Conservation (phyloP, 768 basidiomycete species). For the Hirschioporus abietinus region DNA sequence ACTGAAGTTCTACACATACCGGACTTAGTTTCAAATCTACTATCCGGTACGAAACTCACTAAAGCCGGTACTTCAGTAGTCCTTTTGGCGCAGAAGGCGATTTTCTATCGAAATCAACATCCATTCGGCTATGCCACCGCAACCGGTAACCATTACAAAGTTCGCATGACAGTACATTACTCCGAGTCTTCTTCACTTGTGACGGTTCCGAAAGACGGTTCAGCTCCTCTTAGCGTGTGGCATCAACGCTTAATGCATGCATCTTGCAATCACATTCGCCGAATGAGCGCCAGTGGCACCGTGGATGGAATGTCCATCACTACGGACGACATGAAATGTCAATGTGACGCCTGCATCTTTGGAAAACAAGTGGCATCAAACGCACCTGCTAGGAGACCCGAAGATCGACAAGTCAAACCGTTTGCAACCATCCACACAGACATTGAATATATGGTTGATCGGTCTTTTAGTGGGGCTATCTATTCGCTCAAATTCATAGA, state of each 20-base stretch:
- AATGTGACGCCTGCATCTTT: neutral
- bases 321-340: neutral
- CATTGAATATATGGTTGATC: neutral
- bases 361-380: neutral
- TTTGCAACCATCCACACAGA: neutral
- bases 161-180: slow-evolving; percentile 18
- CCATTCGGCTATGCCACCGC: slow-evolving; percentile 6
- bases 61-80: slow-evolving; percentile 10
- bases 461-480: neutral
- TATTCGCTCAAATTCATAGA: neutral
- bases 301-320: neutral
- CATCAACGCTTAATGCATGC: neutral
- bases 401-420: neutral
- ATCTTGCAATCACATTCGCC: neutral
- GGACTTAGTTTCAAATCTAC: slow-evolving; percentile 22
- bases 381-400: neutral
- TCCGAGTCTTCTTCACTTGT: slow-evolving; percentile 7
- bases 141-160: slow-evolving; percentile 13
- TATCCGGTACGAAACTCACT: slow-evolving; percentile 20
- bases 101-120: neutral
- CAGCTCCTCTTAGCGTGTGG: neutral
- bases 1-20: slow-evolving; percentile 22
- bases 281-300: neutral
- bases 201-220: slow-evolving; percentile 6
- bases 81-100: slow-evolving; percentile 13